A percentile compares a stretch with the other conserved stretches of the same genome.
These are phyloP conservation scores for Colletotrichum limetticola DNA, from an alignment of 2,329 filamentous ascomycete genomes.

Conservation along the genomic window DNA sequence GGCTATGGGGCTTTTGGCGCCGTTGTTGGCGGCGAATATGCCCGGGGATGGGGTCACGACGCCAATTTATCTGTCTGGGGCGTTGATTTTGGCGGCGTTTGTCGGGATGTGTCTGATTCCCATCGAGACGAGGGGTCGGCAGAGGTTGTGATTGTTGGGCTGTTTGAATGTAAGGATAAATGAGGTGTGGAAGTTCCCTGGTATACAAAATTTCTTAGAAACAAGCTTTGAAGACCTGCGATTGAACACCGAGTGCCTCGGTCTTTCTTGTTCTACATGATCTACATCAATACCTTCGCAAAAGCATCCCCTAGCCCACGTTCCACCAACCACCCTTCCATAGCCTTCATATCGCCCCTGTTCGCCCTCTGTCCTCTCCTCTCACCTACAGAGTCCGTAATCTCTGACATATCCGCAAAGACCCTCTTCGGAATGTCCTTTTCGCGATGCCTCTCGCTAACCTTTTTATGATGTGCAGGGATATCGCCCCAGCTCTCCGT, in stretches of 20 bases:
- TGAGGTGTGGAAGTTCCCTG: neutral
- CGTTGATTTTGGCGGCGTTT: slow-evolving; percentile 68
- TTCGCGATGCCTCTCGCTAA: slow-evolving; percentile 65
- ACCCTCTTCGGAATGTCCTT: slow-evolving; percentile 46
- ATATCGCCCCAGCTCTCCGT: slow-evolving; percentile 73
- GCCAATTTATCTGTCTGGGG: slow-evolving; percentile 68
- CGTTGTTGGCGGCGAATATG: slow-evolving; percentile 72
- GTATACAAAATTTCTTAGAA: neutral
- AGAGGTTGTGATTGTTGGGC: slow-evolving; percentile 56
- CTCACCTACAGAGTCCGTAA: slow-evolving; percentile 61
- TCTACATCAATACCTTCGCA: slow-evolving; percentile 50
- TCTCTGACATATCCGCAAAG: slow-evolving; percentile 67
- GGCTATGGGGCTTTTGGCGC: slow-evolving; percentile 73
- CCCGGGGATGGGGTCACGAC: slow-evolving; percentile 67
- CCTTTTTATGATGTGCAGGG: slow-evolving; percentile 70
- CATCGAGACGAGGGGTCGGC: slow-evolving; percentile 70
- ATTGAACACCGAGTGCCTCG: no score
- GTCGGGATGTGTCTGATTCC: slow-evolving; percentile 69
- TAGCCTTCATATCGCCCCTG: slow-evolving; percentile 62
- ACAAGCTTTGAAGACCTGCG: no score
- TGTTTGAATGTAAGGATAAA: neutral
- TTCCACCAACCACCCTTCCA: slow-evolving; percentile 60
- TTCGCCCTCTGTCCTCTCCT: slow-evolving; percentile 60
- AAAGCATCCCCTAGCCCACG: slow-evolving; percentile 56
- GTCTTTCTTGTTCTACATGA: no score